A percentile compares a stretch with the other conserved stretches of the same genome.
Conservation (phyloP, 768 basidiomycete species). For the Tylopilus cervinicoccineus region DNA sequence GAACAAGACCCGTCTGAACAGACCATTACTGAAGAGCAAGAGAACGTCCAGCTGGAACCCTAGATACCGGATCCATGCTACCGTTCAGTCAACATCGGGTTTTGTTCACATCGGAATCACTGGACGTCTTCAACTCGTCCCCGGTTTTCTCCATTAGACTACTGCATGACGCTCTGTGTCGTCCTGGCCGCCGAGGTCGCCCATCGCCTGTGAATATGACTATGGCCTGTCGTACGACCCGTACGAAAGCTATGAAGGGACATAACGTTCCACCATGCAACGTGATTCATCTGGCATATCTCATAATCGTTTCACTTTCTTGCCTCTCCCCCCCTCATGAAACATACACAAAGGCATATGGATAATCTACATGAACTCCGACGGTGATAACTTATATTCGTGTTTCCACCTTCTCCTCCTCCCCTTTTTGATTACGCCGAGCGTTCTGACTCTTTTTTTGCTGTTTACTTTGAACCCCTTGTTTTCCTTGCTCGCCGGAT, state of each 20-base stretch:
- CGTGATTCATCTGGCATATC: not conserved
- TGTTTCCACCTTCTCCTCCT: not conserved
- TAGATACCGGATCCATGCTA: constrained; percentile 2
- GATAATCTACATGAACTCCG: not conserved
- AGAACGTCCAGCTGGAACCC: not conserved
- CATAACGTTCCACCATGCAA: not conserved
- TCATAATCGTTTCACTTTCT: not conserved
- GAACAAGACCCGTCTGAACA: constrained; percentile 18
- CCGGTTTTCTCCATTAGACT: not conserved
- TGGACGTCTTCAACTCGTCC: not conserved
- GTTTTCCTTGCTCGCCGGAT: not conserved
- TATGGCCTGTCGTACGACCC: not conserved
- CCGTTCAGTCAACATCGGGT: not conserved
- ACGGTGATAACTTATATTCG: not conserved
- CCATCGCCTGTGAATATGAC: not conserved
- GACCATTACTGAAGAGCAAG: constrained; percentile 16
- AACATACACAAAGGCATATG: not conserved
- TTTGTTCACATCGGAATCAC: not conserved
- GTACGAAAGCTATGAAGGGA: constrained; percentile 5
- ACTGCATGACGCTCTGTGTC: not conserved
- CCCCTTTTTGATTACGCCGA: not conserved
- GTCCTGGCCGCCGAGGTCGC: not conserved
- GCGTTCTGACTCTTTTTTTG: not conserved
- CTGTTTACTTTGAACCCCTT: not conserved
- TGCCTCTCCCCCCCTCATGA: not conserved